These are phyloP conservation scores for Calonectria pauciramosa DNA, from an alignment of 2,329 filamentous ascomycete species.

Conservation along the genomic window DNA sequence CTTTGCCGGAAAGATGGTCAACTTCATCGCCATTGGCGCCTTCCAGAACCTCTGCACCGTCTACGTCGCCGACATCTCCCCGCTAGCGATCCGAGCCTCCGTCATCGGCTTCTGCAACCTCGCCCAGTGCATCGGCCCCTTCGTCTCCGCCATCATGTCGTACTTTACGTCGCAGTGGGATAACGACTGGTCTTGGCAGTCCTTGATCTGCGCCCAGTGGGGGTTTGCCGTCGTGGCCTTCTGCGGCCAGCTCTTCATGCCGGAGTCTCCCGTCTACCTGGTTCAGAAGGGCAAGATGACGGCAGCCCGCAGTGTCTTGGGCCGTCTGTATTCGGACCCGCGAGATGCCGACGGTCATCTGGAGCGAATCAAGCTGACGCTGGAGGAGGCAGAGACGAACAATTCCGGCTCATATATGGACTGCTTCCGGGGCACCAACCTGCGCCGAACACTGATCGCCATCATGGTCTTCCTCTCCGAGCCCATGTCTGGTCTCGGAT, in stretches of 20 bases:
- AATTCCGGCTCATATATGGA: conserved; percentile 54
- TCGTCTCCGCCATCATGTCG: conserved; percentile 54
- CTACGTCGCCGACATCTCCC: conserved; percentile 55
- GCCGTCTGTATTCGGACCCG: conserved; percentile 59
- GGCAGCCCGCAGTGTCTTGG: conserved; percentile 60
- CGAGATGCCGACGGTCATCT: conserved; percentile 55
- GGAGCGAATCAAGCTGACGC: conserved; percentile 61
- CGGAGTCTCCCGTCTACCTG: conserved; percentile 65
- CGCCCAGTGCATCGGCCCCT: conserved; percentile 55
- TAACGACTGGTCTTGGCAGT: conserved; percentile 57
- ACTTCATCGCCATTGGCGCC: conserved; percentile 51
- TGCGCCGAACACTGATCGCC: conserved; percentile 57
- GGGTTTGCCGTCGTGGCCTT: conserved; percentile 54
- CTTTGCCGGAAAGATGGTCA: conserved; percentile 48
- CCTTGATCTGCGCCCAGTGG: conserved; percentile 57
- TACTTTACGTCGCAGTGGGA: conserved; percentile 53
- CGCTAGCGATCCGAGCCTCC: conserved; percentile 53
- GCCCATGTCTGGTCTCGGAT: conserved; percentile 59
- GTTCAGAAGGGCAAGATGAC: conserved; percentile 56
- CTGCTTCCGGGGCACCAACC: conserved; percentile 59
- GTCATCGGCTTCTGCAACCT: conserved; percentile 55
- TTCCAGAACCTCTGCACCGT: conserved; percentile 55
- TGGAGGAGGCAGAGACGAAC: conserved; percentile 54
- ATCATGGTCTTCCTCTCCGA: conserved; percentile 59
- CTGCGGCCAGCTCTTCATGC: conserved; percentile 55